Evolutionary conservation across 2,329 filamentous ascomycete species (phyloP).

Genomic region (Plenodomus lindquistii): DNA sequence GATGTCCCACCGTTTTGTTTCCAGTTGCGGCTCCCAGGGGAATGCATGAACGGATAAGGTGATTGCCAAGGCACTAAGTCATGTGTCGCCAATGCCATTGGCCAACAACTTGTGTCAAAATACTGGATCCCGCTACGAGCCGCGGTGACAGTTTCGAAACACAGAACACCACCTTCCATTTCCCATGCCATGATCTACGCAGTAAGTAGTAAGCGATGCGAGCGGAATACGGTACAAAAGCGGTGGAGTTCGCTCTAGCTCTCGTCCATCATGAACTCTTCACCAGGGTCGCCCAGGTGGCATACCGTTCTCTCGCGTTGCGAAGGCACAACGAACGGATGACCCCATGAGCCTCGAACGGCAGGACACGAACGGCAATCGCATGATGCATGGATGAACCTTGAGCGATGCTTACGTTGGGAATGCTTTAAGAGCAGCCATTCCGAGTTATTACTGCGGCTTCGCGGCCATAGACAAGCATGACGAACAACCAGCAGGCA

Average conservation of each 20-base stretch:
- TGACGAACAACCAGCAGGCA: too few species aligned
- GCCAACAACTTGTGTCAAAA: conserved; percentile 9
- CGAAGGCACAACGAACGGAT: too few species aligned
- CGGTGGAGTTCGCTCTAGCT: neutral
- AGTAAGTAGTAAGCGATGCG: neutral
- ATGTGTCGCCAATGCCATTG: neutral
- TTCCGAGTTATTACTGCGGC: too few species aligned
- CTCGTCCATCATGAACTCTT: too few species aligned
- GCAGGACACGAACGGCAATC: too few species aligned
- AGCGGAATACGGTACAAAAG: neutral
- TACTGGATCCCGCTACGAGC: conserved; percentile 12
- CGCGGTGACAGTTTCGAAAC: conserved; percentile 22
- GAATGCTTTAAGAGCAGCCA: too few species aligned
- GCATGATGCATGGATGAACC: too few species aligned
- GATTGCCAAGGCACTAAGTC: conserved; percentile 5
- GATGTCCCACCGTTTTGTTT: conserved; percentile 6
- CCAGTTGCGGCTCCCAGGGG: conserved; percentile 2
- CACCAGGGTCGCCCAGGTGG: neutral
- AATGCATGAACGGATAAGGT: conserved; percentile 10
- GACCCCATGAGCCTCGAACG: too few species aligned
- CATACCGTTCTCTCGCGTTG: neutral
- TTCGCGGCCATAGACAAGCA: too few species aligned
- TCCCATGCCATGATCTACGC: conserved; percentile 1
- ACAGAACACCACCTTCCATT: conserved; percentile 1
- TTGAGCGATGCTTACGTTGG: too few species aligned